Base-by-base conservation (phyloP, 805 yeast genomes). In the Priceomyces melissophilus region DNA sequence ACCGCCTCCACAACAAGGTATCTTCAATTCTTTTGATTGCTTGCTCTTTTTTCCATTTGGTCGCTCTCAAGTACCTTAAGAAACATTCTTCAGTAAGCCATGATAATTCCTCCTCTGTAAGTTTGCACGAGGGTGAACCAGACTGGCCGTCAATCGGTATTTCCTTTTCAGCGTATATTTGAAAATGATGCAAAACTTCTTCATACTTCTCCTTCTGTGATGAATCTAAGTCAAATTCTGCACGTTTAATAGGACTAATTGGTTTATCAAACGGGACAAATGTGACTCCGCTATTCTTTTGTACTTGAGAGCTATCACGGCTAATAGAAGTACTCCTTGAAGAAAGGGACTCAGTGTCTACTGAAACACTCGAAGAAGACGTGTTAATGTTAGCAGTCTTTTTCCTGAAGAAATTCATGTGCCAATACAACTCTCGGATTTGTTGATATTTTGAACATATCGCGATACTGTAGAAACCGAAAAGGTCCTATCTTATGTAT, bases 11-110 rank as follows among this genome's bases (percentile, higher is more conserved):
- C 1, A 65, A 57, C n/a, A 77, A 43, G 1, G 81, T 74, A 12
- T 69, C 70, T 32, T 67, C 69, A 9, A 77, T 54, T 40, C 76
- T 56, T 41, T 70, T 67, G 17, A 71, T 69, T 3, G 81, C 69
- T 6, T 61, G 57, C 8, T 66, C 64, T 0, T 52, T 52, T 42
- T 72, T 63, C 79, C 81, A 76, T 45, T 75, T 76, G 32, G 74
- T 62, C 7, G 81, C 81, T 32, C 78, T 58, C 35, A 77, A 60
- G 46, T 74, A 77, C 42, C 82, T 57, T 38, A 75, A 51, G 27
- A 77, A 63, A 49, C 82, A 76, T 50, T 77, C 82, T 49, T 72
- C 67, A 4, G 80, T 71, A 39, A 77, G 54, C 74, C 74, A 70
- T 4, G 73, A 70, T 39, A 50, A 52, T 43, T 70, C 75, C 32